phyloP scores from a whole-genome alignment of 805 yeast genomes.

The Grigorovia humatica region DNA sequence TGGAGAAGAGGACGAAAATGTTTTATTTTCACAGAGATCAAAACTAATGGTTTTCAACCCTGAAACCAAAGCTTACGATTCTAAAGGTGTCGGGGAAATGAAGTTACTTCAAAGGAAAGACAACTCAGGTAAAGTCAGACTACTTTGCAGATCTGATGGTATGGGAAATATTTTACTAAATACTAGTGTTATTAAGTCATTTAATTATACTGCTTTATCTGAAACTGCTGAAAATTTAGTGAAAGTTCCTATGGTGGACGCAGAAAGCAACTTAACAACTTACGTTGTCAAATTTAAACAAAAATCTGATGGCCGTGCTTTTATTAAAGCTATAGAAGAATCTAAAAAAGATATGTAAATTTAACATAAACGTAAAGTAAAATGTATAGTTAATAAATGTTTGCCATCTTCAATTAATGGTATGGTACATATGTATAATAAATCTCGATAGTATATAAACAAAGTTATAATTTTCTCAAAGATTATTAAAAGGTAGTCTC shows the following conservation, averaged over 20 bases:
- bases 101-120: slow-evolving; percentile 55
- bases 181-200: slow-evolving; percentile 43
- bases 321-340: slow-evolving; percentile 24
- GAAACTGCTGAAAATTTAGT: slow-evolving; percentile 56
- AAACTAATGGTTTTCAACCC: slow-evolving; percentile 56
- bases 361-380: slow-evolving; percentile 1
- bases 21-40: slow-evolving; percentile 53
- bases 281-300: slow-evolving; percentile 65
- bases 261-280: slow-evolving; percentile 49
- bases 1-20: slow-evolving; percentile 79
- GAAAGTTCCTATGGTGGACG: slow-evolving; percentile 52
- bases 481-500: slow-evolving; percentile 3
- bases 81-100: slow-evolving; percentile 74
- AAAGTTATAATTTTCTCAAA: neutral
- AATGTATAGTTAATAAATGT: neutral
- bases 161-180: slow-evolving; percentile 71
- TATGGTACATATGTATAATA: neutral
- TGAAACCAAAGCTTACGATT: slow-evolving; percentile 42
- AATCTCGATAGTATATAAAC: neutral
- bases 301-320: slow-evolving; percentile 28
- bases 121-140: slow-evolving; percentile 49
- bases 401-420: neutral
- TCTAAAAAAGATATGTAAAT: slow-evolving; percentile 25
- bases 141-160: slow-evolving; percentile 82
- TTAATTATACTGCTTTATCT: slow-evolving; percentile 45